Evolutionary conservation across 352 stramenopile species (phyloP), one percentile per base, ranked within the genome.

Genomic region (Phytophthora macrochlamydospora): DNA sequence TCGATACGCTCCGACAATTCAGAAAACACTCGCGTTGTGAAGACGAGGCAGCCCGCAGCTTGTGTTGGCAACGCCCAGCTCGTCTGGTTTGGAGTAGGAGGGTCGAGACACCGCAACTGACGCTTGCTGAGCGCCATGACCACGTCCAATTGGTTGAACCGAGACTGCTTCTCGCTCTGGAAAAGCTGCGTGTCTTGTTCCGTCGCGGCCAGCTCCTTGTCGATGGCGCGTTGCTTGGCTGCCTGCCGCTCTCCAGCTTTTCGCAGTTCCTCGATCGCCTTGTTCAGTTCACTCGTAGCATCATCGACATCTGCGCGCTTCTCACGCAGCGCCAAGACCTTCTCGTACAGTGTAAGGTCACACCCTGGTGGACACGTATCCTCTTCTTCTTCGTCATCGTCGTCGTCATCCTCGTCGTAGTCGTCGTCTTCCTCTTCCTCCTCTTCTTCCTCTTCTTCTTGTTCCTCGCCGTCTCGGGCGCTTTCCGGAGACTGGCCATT

Each of bases 101-200:
- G 35, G n/a, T 83, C 64, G 1, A 96, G 69, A 51, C 83, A 92
- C 2, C 85, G 71, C 14, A 97, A 53, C 56, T 97, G 91, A 2
- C 81, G 67, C 40, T 85, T 88, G 50, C 77, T 91, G 9, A 97
- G 75, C 13, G 86, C 72, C 8, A 96, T 67, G 7, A 93, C 80
- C n/a, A 96, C 81, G 33, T 95, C 83, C 7, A 97, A 65, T 58
- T 96, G 77, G 50, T 97, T 97, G 67, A 95, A 95, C n/a, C 84
- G 83, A 58, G 69, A 81, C 76, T 98, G 95, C 73, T 98, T 98
- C 67, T 98, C 92, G 50, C 85, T 93, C 67, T 98, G 93, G 66
- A 98, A 98, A 29, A 81, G 74, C 65, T 93, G 88, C 35, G 98
- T 97, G 53, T 98, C 93, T 40, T 82, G 76, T 55, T 95, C 86